phyloP scores from a whole-genome alignment of 2,329 filamentous ascomycete species.

The Penicillium hesseltinei region DNA sequence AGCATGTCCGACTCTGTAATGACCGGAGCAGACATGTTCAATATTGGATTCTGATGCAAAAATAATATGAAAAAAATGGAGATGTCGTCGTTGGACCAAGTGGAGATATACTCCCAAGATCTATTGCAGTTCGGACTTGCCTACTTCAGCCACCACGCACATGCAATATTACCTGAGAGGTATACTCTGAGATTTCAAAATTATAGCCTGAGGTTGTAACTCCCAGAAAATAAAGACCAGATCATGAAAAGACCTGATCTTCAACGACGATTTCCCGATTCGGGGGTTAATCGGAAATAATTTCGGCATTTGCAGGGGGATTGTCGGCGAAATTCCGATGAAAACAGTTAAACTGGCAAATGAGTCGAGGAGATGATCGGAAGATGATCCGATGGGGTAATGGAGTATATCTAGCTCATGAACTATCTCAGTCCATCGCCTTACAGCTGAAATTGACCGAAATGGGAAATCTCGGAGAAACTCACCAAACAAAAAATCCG shows the following conservation, averaged over 20 bases:
- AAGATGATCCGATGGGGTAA: background rate
- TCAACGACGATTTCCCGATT: background rate
- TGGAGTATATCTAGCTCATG: background rate
- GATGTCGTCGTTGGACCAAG: background rate
- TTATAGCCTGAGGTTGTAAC: background rate
- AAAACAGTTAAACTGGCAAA: no score
- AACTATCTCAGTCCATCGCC: no score
- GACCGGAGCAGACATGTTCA: background rate
- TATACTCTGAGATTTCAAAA: background rate
- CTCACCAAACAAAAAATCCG: slow-evolving; percentile 4
- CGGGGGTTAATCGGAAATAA: slow-evolving; percentile 17
- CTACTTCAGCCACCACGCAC: background rate
- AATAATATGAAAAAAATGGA: background rate
- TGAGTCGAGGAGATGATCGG: background rate
- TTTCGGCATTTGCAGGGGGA: slow-evolving; percentile 16
- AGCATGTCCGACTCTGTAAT: background rate
- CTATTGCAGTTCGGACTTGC: background rate
- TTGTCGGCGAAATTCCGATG: slow-evolving; percentile 20
- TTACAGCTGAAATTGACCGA: background rate
- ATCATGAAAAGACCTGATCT: background rate
- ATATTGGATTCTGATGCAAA: background rate
- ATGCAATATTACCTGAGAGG: background rate
- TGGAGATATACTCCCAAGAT: background rate
- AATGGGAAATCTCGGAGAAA: slow-evolving; percentile 23
- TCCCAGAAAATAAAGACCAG: background rate